Base-by-base conservation (phyloP, 169 alveolate genomes). In the Theileria equi region DNA sequence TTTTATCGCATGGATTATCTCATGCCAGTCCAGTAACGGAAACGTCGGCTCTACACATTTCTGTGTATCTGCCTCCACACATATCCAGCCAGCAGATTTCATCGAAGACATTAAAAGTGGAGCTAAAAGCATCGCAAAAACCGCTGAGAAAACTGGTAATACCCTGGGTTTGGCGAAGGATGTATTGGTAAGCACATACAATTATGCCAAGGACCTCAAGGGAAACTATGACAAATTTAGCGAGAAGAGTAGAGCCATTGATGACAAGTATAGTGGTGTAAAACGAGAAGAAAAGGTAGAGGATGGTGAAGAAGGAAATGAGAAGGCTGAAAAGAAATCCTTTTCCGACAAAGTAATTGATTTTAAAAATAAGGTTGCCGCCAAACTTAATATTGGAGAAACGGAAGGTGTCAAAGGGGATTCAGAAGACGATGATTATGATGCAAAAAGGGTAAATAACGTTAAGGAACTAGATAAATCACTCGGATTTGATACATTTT, bases 401-500 rank as follows among this genome's bases (percentile, higher is more conserved):
- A 8, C 63, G 1, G 63, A 53, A 53, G 17, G 31, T 13, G 63
- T 34, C n/a, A 36, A 13, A 11, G 45, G 45, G 45, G 13, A 13
- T 36, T 11, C 63, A 23, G 63, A 59, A 34, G 5, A 19, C 7
- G 69, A 59, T 53, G 63, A 48, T 17, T 40, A 19, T 6, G 66
- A 59, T 40, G 35, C 35, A 8, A 44, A 34, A 6, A 63, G 41
- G 28, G 67, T 19, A 0, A 73, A 62, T 5, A 74, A 74, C 35
- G 17, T 52, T 23, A 60, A 57, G 13, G 61, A 17, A 1, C 62
- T 74, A 28, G 84, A 74, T 19, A 41, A 54, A 1, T 16, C 63
- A n/a, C 38, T 74, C 26, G 80, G 84, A 4, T 21, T 21, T 28
- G 63, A 64, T 1, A 54, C 44, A 35, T 74, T 74, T 53, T 8